These are phyloP conservation scores for Neospora caninum DNA, from an alignment of 169 alveolate genomes.

Conservation along the genomic window DNA sequence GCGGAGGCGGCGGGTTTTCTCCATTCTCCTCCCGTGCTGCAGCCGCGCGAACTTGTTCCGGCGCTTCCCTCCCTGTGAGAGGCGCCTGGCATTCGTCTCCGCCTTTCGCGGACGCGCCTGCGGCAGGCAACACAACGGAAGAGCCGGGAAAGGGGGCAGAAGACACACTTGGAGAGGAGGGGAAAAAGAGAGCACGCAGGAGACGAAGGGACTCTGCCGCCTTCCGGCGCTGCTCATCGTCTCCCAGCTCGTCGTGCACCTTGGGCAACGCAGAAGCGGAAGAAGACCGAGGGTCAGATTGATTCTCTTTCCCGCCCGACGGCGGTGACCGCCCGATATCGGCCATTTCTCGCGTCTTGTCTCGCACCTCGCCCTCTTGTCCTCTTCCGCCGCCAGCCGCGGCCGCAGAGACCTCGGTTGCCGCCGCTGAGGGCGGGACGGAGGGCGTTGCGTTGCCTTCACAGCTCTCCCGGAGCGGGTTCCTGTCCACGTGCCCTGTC, in stretches of 20 bases:
- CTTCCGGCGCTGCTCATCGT: neutral
- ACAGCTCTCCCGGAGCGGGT: too few relatives aligned
- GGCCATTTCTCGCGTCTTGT: too few relatives aligned
- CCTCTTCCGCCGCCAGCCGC: too few relatives aligned
- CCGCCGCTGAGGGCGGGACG: too few relatives aligned
- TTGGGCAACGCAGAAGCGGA: neutral
- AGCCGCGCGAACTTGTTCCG: neutral
- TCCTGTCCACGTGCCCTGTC: too few relatives aligned
- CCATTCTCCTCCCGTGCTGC: neutral
- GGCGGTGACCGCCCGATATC: too few relatives aligned
- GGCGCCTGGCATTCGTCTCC: neutral
- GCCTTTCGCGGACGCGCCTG: neutral
- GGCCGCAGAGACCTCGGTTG: too few relatives aligned
- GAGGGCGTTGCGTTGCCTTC: too few relatives aligned
- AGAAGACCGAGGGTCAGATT: neutral
- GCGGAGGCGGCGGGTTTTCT: neutral
- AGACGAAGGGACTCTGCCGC: conserved; percentile 4
- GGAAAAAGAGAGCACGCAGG: neutral
- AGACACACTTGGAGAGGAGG: neutral
- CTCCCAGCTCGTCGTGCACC: neutral
- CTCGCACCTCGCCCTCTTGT: too few relatives aligned
- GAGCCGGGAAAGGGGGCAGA: neutral
- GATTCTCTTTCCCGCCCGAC: too few relatives aligned
- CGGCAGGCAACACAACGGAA: neutral
- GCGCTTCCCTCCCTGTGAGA: neutral